Base-by-base conservation (phyloP, 495 filamentous ascomycete species). In the Xylaria cubensis region DNA sequence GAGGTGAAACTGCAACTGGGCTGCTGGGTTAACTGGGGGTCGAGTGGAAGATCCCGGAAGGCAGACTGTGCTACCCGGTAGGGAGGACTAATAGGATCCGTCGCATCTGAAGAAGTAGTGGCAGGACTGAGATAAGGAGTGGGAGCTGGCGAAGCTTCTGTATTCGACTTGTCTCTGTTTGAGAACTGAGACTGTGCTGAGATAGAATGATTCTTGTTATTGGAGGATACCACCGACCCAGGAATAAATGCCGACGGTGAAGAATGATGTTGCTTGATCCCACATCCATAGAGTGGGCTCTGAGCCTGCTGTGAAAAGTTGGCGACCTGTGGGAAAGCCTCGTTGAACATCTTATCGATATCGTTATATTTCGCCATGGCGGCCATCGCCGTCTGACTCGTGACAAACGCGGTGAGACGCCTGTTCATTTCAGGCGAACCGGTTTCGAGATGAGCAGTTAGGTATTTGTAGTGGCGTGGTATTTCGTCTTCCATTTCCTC, bases 401-500 rank as follows among this genome's bases (percentile, higher is more conserved):
- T 84, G 21, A 91, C 75, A 74, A 89, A 91, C 1, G 89, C 88
- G 17, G 85, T 84, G 5, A 92, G 79, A 4, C 86, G 84, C 24
- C 83, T 76, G 73, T 91, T 90, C 82, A 90, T 88, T 44, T 88
- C 85, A 34, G 79, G 74, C 3, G 86, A 88, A 13, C 81, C 77
- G 12, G 87, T 87, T 56, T 87, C 85, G 21, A 90, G 77, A 73
- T 89, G 86, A 13, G 85, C 85, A 24, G 86, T 86, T 39, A 90
- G 81, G 39, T 82, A 80, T 51, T 86, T 85, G 74, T 90, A 91
- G 66, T 86, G 83, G 36, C 78, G 76, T 12, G 84, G 84, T 0
- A 84, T 70, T 24, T 86, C 84, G 62, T 97, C 94, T 48, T 98
- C 95, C 77, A 97, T 92, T 80, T 98, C 95, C 78, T 97, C 95